phyloP scores from a whole-genome alignment of 2,329 filamentous ascomycete species.

The Venturiaceae sp. region DNA sequence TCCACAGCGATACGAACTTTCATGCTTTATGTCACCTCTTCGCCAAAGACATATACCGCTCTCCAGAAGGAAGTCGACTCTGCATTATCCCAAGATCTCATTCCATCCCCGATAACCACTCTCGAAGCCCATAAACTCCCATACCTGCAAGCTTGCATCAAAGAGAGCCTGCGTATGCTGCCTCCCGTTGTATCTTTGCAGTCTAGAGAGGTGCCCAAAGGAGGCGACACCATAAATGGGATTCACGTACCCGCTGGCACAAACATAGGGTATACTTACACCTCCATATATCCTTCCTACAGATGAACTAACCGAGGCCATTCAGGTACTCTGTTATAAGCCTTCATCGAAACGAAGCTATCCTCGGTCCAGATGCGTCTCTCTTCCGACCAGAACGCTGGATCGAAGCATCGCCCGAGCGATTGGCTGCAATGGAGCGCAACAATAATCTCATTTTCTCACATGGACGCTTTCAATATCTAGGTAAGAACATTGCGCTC shows the following conservation, averaged over 20 bases:
- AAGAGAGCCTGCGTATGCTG: conserved; percentile 40
- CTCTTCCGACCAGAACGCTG: conserved; percentile 41
- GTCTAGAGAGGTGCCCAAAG: conserved; percentile 20
- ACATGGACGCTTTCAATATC: conserved; percentile 23
- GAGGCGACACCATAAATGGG: not conserved
- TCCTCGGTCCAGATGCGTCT: conserved; percentile 25
- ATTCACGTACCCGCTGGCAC: not conserved
- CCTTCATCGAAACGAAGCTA: not conserved
- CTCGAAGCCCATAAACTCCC: conserved; percentile 31
- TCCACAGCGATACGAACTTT: conserved; percentile 45
- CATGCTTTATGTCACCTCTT: conserved; percentile 42
- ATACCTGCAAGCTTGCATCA: conserved; percentile 45
- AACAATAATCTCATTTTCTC: conserved; percentile 26
- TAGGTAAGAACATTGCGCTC: conserved; percentile 22
- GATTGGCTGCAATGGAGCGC: not conserved
- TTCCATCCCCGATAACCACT: conserved; percentile 30
- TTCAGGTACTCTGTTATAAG: conserved; percentile 37
- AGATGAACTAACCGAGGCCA: too few species aligned
- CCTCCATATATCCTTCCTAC: too few species aligned
- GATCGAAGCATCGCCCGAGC: conserved; percentile 25
- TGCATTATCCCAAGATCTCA: conserved; percentile 41
- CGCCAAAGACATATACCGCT: conserved; percentile 33
- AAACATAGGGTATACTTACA: not conserved
- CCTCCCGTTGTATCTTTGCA: conserved; percentile 39
- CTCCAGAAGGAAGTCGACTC: conserved; percentile 41